Evolutionary conservation across 495 filamentous ascomycete genomes (phyloP).

Genomic region (Hyaloscypha finlandica): DNA sequence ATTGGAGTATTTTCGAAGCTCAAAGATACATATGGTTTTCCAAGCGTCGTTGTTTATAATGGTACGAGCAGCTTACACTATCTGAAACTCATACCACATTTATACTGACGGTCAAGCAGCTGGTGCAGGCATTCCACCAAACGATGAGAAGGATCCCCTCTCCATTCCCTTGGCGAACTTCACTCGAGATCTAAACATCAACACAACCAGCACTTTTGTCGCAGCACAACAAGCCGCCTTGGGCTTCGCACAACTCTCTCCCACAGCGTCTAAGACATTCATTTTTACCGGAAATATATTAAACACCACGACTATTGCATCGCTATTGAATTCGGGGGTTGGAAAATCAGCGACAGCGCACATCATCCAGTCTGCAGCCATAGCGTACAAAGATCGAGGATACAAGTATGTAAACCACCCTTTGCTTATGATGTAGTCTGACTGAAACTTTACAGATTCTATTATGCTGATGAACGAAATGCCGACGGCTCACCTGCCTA

Average conservation of each 20-base stretch:
- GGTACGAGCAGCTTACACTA: slow-evolving; percentile 34
- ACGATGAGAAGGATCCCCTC: slow-evolving; percentile 36
- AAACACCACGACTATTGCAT: slow-evolving; percentile 38
- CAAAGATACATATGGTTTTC: slow-evolving; percentile 38
- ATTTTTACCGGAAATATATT: slow-evolving; percentile 52
- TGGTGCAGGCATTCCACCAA: slow-evolving; percentile 24
- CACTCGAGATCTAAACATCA: slow-evolving; percentile 42
- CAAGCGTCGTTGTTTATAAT: slow-evolving; percentile 54
- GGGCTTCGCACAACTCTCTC: slow-evolving; percentile 42
- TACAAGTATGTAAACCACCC: slow-evolving; percentile 39
- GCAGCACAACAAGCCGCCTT: slow-evolving; percentile 47
- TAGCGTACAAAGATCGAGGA: slow-evolving; percentile 43
- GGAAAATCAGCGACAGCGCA: slow-evolving; percentile 50
- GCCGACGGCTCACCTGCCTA: not conserved
- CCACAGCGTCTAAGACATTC: slow-evolving; percentile 42
- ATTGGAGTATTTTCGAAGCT: slow-evolving; percentile 41
- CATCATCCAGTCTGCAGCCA: slow-evolving; percentile 42
- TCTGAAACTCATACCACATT: slow-evolving; percentile 13
- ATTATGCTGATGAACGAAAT: slow-evolving; percentile 16
- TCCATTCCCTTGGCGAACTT: slow-evolving; percentile 39
- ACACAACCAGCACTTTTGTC: slow-evolving; percentile 45
- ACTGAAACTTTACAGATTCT: slow-evolving; percentile 26
- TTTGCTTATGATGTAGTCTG: slow-evolving; percentile 20
- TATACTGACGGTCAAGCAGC: slow-evolving; percentile 12
- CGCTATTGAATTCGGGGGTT: slow-evolving; percentile 40